phyloP scores from a whole-genome alignment of 2,329 filamentous ascomycete species.

The Beauveria scarabaeidicola region DNA sequence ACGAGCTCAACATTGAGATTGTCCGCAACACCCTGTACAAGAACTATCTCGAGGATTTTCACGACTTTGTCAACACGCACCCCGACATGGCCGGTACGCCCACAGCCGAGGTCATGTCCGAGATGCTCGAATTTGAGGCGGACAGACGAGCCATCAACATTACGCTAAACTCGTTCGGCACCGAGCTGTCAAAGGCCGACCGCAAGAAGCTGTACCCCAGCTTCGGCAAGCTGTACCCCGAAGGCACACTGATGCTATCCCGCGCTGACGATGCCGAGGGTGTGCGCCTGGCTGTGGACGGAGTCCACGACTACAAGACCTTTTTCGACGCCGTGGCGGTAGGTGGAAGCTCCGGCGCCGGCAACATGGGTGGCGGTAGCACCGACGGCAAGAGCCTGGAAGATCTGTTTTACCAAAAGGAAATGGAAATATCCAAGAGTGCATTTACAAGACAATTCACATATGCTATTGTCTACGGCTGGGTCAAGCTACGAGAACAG shows the following conservation, averaged over 20 bases:
- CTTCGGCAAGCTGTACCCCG: slow-evolving; percentile 86
- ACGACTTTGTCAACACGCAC: slow-evolving; percentile 86
- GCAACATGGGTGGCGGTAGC: slow-evolving; percentile 76
- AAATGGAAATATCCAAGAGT: slow-evolving; percentile 95
- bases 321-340: slow-evolving; percentile 91
- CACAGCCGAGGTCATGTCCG: slow-evolving; percentile 89
- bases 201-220: slow-evolving; percentile 92
- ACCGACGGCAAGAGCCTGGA: slow-evolving; percentile 84
- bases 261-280: slow-evolving; percentile 92
- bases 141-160: slow-evolving; percentile 97
- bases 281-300: slow-evolving; percentile 87
- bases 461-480: slow-evolving; percentile 89
- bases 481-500: slow-evolving; percentile 96
- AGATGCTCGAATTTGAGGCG: slow-evolving; percentile 93
- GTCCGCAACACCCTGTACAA: slow-evolving; percentile 98
- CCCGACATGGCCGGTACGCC: slow-evolving; percentile 80
- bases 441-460: slow-evolving; percentile 96
- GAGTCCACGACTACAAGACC: slow-evolving; percentile 83
- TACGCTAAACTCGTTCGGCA: slow-evolving; percentile 96
- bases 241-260: slow-evolving; percentile 90
- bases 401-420: slow-evolving; percentile 98
- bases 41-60: slow-evolving; percentile 97
- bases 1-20: slow-evolving; percentile 99
- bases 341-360: slow-evolving; percentile 60
- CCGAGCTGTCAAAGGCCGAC: slow-evolving; percentile 86